These are phyloP conservation scores for Euphrasia confusa DNA, from an alignment of 257 asterid species.

Conservation along the genomic window DNA sequence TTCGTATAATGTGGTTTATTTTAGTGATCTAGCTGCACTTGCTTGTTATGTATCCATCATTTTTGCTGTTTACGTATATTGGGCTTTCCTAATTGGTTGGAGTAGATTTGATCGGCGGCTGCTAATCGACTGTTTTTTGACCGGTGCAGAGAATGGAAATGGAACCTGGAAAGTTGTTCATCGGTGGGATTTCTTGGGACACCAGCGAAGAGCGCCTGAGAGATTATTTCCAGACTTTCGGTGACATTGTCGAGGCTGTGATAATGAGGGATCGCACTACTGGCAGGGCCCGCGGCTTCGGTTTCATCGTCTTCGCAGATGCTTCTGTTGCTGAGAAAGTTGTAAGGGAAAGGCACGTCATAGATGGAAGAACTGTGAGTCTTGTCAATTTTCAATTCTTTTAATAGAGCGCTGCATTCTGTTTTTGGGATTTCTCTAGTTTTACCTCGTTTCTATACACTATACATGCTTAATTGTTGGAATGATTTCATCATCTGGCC, in stretches of 20 bases:
- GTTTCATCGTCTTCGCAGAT: constrained; percentile 75
- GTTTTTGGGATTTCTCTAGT: neutral
- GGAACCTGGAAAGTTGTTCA: constrained; percentile 74
- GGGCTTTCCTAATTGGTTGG: constrained; percentile 18
- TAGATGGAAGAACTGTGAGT: constrained; percentile 92
- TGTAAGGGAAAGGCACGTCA: constrained; percentile 70
- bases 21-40: constrained; percentile 23
- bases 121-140: constrained; percentile 26
- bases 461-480: constrained; percentile 8
- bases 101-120: constrained; percentile 22
- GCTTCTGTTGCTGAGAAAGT: constrained; percentile 85
- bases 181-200: constrained; percentile 99
- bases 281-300: constrained; percentile 97
- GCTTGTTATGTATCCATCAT: constrained; percentile 37
- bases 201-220: constrained; percentile 78
- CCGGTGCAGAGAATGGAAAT: constrained; percentile 64
- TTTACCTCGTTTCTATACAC: neutral
- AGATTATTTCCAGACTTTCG: constrained; percentile 71
- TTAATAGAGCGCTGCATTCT: constrained; percentile 8
- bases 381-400: constrained; percentile 8
- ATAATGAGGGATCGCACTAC: constrained; percentile 90
- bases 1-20: neutral
- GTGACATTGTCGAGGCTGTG: constrained; percentile 80
- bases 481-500: constrained; percentile 9
- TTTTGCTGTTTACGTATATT: constrained; percentile 13